A percentile compares a stretch with the other conserved stretches of the same genome.
These are phyloP conservation scores for Ganoderma boninense DNA, from an alignment of 1,284 basidiomycete species.

Conservation along the genomic window DNA sequence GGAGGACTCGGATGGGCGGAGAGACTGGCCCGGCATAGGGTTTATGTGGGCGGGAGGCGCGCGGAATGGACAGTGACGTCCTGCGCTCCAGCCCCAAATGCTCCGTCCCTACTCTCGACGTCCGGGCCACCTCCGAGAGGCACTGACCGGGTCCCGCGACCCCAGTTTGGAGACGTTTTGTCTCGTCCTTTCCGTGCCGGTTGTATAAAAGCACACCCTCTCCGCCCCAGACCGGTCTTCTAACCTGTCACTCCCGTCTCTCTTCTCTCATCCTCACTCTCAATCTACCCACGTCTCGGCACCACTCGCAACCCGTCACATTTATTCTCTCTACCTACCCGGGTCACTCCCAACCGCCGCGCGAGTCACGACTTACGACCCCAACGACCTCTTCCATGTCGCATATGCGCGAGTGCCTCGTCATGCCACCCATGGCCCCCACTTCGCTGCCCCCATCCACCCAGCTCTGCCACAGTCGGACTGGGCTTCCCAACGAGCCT, in stretches of 20 bases:
- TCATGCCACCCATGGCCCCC: background rate
- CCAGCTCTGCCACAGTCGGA: background rate
- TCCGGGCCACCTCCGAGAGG: background rate
- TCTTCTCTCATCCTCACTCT: background rate
- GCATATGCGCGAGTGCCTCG: slow-evolving; percentile 12
- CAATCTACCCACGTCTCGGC: background rate
- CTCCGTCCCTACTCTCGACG: too few relatives aligned
- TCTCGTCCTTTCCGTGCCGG: background rate
- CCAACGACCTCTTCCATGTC: slow-evolving; percentile 16
- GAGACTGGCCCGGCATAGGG: background rate
- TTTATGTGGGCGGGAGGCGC: too few relatives aligned
- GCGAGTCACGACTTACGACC: slow-evolving; percentile 8
- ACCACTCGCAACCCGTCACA: background rate
- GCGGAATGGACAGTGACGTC: slow-evolving; percentile 7
- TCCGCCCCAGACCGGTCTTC: background rate
- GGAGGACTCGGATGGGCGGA: background rate
- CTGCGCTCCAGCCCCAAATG: slow-evolving; percentile 6
- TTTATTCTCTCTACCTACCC: background rate
- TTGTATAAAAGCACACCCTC: background rate
- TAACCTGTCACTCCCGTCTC: background rate
- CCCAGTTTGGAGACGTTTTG: background rate
- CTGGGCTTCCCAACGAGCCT: background rate
- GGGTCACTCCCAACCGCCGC: background rate
- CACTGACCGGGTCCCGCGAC: background rate
- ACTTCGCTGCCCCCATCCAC: background rate